Evolutionary conservation across 805 yeast genomes (phyloP).

Genomic region (Candida arabinofermentans): DNA sequence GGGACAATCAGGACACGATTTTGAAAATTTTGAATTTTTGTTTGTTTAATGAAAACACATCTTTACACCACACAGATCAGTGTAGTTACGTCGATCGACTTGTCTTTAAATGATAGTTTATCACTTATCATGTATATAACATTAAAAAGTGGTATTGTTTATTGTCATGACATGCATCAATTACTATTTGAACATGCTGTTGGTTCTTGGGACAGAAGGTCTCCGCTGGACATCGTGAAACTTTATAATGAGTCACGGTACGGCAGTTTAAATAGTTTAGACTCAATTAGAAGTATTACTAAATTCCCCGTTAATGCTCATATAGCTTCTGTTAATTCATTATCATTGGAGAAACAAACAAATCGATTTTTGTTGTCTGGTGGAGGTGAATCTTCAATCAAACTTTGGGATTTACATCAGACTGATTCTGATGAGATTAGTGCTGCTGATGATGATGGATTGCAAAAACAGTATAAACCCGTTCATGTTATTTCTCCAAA

Average conservation of each 20-base stretch:
- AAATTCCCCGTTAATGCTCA: constrained; percentile 45
- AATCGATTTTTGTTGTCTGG: constrained; percentile 59
- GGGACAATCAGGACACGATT: too few relatives aligned
- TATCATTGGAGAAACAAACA: constrained; percentile 49
- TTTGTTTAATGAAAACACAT: too few relatives aligned
- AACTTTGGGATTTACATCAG: constrained; percentile 57
- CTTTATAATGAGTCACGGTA: constrained; percentile 25
- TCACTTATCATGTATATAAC: too few relatives aligned
- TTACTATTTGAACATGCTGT: constrained; percentile 20
- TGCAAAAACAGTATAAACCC: constrained; percentile 15
- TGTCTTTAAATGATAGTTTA: too few relatives aligned
- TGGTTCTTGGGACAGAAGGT: constrained; percentile 3
- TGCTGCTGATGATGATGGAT: constrained; percentile 9
- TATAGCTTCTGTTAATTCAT: constrained; percentile 51
- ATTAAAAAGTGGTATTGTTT: neutral
- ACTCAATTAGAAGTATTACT: constrained; percentile 12
- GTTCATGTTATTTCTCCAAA: constrained; percentile 27
- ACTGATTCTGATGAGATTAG: neutral
- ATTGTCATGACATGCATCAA: constrained; percentile 17
- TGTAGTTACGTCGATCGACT: too few relatives aligned
- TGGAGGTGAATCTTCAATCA: constrained; percentile 65
- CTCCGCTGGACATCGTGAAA: constrained; percentile 18
- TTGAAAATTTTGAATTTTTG: too few relatives aligned
- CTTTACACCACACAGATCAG: neutral
- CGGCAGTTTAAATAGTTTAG: constrained; percentile 17